Evolutionary conservation across 2,329 filamentous ascomycete species (phyloP), one percentile per base, ranked within the genome.

Genomic region (Alternaria novae-zelandiae): DNA sequence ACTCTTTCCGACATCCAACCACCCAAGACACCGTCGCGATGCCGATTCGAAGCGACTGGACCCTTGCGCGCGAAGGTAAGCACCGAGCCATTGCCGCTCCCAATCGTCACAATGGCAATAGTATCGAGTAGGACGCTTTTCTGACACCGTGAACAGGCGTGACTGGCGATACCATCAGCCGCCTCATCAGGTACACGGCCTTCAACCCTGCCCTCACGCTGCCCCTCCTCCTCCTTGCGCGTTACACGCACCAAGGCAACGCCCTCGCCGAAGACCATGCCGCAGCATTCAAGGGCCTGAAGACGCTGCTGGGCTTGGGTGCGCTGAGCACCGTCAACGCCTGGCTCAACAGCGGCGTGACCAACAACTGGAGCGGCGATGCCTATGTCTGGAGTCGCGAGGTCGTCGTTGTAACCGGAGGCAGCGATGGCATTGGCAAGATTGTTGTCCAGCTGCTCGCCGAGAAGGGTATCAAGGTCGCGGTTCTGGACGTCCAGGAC

Each of bases 361-460:
- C 83, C 53, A 86, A 86, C 74, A 86, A 84, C 54, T 87, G 84
- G 82, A 81, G 75, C 2, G 74, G 69, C 11, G 87, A 88, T 70
- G 79, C 75, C 44, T 91, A 90, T 79, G 84, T 88, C 74, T 93
- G 91, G 90, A 80, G 83, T 21, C 85, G 84, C 55, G 91, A 94
- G 80, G 84, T 94, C 54, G 89, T 92, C 3, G 82, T 94, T 46
- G 85, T 94, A 20, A 94, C 92, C 0, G 91, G 92, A 8, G 92
- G 92, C 8, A 88, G 89, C 45, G 87, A 88, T 59, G 92, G 92
- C 0, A 93, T 95, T 72, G 92, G 92, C 13, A 87, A 86, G 20
- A 81, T 86, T 41, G 84, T 93, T 4, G 90, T 91, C 13, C 83
- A 85, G 67, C 77, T 90, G 57, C 82, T 96, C n/a, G 89, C 88